Evolutionary conservation across 352 stramenopile species (phyloP).

Genomic region (Aphanomyces stellatus): DNA sequence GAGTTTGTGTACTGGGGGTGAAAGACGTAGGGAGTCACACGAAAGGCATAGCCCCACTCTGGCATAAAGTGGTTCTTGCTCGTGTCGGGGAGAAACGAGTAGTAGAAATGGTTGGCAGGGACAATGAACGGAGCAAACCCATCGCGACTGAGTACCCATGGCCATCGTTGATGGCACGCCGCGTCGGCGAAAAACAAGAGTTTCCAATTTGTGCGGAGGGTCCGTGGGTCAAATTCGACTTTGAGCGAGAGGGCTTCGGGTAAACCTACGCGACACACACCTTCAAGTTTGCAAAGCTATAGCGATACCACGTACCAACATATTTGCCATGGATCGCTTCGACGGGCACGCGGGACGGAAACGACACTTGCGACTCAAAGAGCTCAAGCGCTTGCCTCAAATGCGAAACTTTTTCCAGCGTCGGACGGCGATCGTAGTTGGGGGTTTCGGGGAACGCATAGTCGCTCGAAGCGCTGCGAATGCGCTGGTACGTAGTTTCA

Average conservation of each 20-base stretch:
- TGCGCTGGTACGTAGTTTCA: not conserved
- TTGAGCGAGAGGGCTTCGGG: not conserved
- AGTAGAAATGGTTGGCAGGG: slow-evolving; percentile 14
- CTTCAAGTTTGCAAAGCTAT: not conserved
- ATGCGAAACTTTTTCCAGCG: slow-evolving; percentile 1
- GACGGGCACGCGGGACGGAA: not conserved
- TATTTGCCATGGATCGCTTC: slow-evolving; percentile 13
- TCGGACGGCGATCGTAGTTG: not conserved
- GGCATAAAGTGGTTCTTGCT: not conserved
- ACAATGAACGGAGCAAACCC: slow-evolving; percentile 4
- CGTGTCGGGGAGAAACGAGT: slow-evolving; percentile 8
- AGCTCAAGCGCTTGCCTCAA: slow-evolving; percentile 5
- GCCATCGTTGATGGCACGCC: not conserved
- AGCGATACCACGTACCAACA: not conserved
- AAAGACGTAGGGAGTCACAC: slow-evolving; percentile 11
- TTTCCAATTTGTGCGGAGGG: slow-evolving; percentile 4
- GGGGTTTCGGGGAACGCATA: not conserved
- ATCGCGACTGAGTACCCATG: slow-evolving; percentile 10
- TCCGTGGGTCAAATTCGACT: slow-evolving; percentile 13
- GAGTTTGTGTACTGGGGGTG: not conserved
- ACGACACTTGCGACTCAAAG: slow-evolving; percentile 7
- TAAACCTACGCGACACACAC: not conserved
- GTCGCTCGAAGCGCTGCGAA: not conserved
- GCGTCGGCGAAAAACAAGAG: slow-evolving; percentile 7
- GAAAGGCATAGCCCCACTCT: slow-evolving; percentile 14